phyloP scores from a whole-genome alignment of 768 basidiomycete species.

The Lactarius psammicola region DNA sequence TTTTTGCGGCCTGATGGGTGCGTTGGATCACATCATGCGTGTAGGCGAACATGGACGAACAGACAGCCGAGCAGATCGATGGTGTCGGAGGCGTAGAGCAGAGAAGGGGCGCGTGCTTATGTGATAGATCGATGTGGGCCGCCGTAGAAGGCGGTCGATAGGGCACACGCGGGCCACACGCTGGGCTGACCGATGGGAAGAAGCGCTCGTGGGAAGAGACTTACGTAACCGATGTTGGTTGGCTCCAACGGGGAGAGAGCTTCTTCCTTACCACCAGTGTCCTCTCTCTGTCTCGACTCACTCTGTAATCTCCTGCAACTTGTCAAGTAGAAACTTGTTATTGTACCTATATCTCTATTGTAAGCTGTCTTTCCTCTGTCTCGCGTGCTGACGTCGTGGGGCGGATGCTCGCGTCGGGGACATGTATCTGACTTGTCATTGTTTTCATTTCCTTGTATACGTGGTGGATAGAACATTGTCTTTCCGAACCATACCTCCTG shows the following conservation, averaged over 20 bases:
- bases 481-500: slow-evolving; percentile 36
- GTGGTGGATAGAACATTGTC: slow-evolving; percentile 33
- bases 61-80: slow-evolving; percentile 83
- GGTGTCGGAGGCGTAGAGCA: slow-evolving; percentile 93
- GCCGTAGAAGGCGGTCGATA: slow-evolving; percentile 35
- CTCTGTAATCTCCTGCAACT: slow-evolving; percentile 21
- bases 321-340: slow-evolving; percentile 16
- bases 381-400: slow-evolving; percentile 26
- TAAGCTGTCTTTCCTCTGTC: slow-evolving; percentile 14
- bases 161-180: too few species aligned
- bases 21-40: background rate
- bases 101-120: slow-evolving; percentile 70
- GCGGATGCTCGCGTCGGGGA: slow-evolving; percentile 25
- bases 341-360: slow-evolving; percentile 26
- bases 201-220: slow-evolving; percentile 18
- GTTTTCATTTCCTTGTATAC: slow-evolving; percentile 29
- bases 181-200: background rate
- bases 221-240: slow-evolving; percentile 21
- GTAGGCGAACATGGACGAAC: slow-evolving; percentile 79
- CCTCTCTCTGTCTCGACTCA: slow-evolving; percentile 10
- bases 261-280: slow-evolving; percentile 16
- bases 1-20: slow-evolving; percentile 3
- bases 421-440: slow-evolving; percentile 35
- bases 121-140: slow-evolving; percentile 69
- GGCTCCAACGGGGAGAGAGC: background rate